Base-by-base conservation (phyloP, 108 stramenopile species). In the Cyclotella sp. region DNA sequence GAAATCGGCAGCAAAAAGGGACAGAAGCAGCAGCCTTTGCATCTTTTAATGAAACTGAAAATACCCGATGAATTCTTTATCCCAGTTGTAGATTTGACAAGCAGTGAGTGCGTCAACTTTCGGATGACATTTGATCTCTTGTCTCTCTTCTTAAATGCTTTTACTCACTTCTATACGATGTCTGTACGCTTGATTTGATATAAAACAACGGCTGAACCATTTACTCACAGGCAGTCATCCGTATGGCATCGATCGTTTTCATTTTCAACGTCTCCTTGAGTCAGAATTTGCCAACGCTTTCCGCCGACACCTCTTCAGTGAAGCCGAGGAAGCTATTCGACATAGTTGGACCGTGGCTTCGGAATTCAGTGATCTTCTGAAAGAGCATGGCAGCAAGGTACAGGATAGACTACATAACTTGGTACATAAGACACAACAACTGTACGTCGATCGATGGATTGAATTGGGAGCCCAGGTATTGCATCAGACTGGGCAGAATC, bases 401-500 rank as follows among this genome's bases (percentile, higher is more conserved):
- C 70, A 74, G 16, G 67, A 68, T 16, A 68, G 74, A 70, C 46
- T 74, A 21, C 68, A 74, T 0, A 59, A 81, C 18, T 73, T 74
- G 9, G 46, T 81, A 15, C 9, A 62, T 9, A 61, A 68, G 26
- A 74, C 45, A 61, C 81, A 82, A 39, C 59, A 71, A 52, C 40
- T 75, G 63, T 70, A 75, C 54, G 28, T 82, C 30, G 74, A 82
- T 71, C 47, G 44, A 59, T 82, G 73, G 81, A 39, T 70, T 43
- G 74, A 66, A 22, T 52, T 71, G 22, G 70, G 63, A 29, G 57
- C 13, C 0, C 57, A 71, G 19, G 81, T 63, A 29, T 75, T 73
- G 74, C 73, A 69, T 22, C 74, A 82, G 42, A 70, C 63, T 9
- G 64, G 66, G 51, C 54, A 75, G 26, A 75, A 47, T 43, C 11